phyloP scores from a whole-genome alignment of 257 asterid genomes.

The Mitragyna speciosa region DNA sequence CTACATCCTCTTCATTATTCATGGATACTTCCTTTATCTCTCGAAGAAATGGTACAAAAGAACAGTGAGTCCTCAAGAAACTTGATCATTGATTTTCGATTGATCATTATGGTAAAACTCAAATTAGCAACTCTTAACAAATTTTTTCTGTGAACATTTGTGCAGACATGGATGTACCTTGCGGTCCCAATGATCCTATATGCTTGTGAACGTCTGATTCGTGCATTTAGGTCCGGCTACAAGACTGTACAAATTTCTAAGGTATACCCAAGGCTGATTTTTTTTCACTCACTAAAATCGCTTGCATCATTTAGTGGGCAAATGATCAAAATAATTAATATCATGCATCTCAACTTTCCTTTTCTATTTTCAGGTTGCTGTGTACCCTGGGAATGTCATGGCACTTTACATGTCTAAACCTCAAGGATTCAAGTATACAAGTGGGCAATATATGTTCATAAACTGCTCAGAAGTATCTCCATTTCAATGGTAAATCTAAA shows the following conservation, averaged over 20 bases:
- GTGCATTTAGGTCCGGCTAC: slow-evolving; percentile 36
- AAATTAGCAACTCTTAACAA: background rate
- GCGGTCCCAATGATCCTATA: slow-evolving; percentile 29
- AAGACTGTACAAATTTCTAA: slow-evolving; percentile 29
- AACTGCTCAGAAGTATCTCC: slow-evolving; percentile 70
- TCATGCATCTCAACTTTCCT: background rate
- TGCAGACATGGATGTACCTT: slow-evolving; percentile 38
- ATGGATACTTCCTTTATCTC: background rate
- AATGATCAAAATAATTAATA: background rate
- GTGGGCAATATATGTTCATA: slow-evolving; percentile 68
- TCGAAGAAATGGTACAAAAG: background rate
- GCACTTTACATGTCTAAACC: slow-evolving; percentile 75
- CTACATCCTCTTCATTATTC: background rate
- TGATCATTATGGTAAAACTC: too few relatives aligned
- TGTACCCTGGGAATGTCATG: slow-evolving; percentile 71
- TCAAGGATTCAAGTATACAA: slow-evolving; percentile 63
- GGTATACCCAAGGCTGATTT: slow-evolving; percentile 8
- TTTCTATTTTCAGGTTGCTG: slow-evolving; percentile 48
- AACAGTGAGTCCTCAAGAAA: background rate
- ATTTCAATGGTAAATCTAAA: slow-evolving; percentile 53
- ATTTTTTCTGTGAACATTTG: background rate
- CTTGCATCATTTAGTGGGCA: too few relatives aligned
- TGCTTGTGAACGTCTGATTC: slow-evolving; percentile 29
- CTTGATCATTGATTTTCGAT: background rate
- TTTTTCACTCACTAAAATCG: background rate